Evolutionary conservation across 768 basidiomycete species (phyloP), one percentile per base, ranked within the genome.

Genomic region (Daedaleopsis sinensis): DNA sequence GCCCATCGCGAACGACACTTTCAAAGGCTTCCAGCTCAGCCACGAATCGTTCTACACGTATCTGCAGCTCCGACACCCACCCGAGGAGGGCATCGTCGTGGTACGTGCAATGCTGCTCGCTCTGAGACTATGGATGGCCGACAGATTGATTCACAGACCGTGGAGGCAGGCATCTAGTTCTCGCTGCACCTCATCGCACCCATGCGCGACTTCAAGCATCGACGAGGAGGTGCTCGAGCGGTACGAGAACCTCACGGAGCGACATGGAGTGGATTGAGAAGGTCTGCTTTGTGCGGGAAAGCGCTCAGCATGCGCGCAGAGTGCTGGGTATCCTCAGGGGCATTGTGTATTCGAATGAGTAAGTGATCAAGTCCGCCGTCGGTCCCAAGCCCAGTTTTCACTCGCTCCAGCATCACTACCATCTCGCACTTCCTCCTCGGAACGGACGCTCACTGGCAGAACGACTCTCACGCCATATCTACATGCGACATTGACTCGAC

Each of bases 111-210:
- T 35, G 19, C 16, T 38, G 39, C 6, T 24, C 16, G 52, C 24
- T 16, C n/a, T 64, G 27, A 12, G n/a, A 27, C 11, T 32, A 3
- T 32, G 27, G 27, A 32, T 32, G 27, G 3, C 27, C 13, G 5
- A 1, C 4, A n/a, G 32, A 38, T 27, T 57, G 16, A 59, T 38
- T 62, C 39, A 1, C 67, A 95, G 87, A 96, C 95, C 0, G 91
- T 96, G 11, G 95, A 97, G 65, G 95, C 95, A 0, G 94, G 93
- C 0, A 82, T 89, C 66, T 95, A 95, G 73, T 96, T 95, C 79
- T 89, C 89, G 5, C 87, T 88, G 1, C 85, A 90, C 64, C 79
- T 94, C 19, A 78, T 96, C n/a, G 80, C 82, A 5, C 78, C 87
- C 10, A 79, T 87, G 46, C 82, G 85, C 47, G 75, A 82, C 67